Conservation (phyloP, 345 rosid genomes). For the Nephelium lappaceum region DNA sequence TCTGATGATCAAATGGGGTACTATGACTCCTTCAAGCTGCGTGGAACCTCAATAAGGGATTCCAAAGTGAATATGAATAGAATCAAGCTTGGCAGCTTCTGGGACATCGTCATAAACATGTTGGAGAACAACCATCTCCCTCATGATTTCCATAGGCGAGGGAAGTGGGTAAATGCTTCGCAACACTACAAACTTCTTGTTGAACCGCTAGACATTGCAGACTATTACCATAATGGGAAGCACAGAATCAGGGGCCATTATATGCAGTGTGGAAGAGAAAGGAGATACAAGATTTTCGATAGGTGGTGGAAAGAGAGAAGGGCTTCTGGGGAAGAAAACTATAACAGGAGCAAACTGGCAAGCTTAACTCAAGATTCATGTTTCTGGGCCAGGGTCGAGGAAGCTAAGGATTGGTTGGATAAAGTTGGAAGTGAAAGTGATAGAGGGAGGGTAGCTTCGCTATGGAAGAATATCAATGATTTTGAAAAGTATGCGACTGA, state of each 20-base stretch:
- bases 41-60: slow-evolving; percentile 48
- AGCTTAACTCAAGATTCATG: slow-evolving; percentile 79
- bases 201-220: slow-evolving; percentile 79
- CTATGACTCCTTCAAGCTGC: slow-evolving; percentile 70
- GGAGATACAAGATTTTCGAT: slow-evolving; percentile 71
- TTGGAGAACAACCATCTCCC: slow-evolving; percentile 68
- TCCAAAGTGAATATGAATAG: slow-evolving; percentile 61
- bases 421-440: slow-evolving; percentile 43
- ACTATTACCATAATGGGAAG: slow-evolving; percentile 47
- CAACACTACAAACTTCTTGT: slow-evolving; percentile 68
- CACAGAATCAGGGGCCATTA: slow-evolving; percentile 49
- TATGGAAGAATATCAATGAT: slow-evolving; percentile 36
- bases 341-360: slow-evolving; percentile 50
- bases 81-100: slow-evolving; percentile 59
- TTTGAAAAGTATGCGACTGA: slow-evolving; percentile 47
- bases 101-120: slow-evolving; percentile 65
- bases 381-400: slow-evolving; percentile 90
- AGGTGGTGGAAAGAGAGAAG: slow-evolving; percentile 55
- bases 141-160: slow-evolving; percentile 51
- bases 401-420: slow-evolving; percentile 62
- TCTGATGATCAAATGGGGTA: slow-evolving; percentile 58
- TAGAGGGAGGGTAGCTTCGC: not conserved
- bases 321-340: slow-evolving; percentile 9
- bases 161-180: slow-evolving; percentile 68
- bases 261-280: slow-evolving; percentile 54